phyloP scores from a whole-genome alignment of 1,284 basidiomycete species.

The Moniliophthora roreri region DNA sequence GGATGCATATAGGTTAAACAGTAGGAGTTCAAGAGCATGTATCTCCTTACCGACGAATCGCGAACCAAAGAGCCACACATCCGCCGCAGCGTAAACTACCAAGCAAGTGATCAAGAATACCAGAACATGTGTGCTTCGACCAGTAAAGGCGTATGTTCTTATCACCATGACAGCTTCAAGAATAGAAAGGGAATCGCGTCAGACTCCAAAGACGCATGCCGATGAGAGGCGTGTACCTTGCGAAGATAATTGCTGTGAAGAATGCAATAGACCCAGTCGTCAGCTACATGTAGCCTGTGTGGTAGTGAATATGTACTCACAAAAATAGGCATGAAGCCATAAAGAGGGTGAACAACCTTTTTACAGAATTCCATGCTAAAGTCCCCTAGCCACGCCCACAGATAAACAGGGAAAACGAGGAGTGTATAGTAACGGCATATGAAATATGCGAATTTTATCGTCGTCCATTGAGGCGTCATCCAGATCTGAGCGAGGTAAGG shows the following conservation, averaged over 20 bases:
- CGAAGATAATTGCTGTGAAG: background rate
- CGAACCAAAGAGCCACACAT: slow-evolving; percentile 17
- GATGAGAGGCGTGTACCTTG: background rate
- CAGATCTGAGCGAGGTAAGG: slow-evolving; percentile 20
- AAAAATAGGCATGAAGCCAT: slow-evolving; percentile 18
- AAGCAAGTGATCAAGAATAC: slow-evolving; percentile 14
- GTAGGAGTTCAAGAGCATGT: background rate
- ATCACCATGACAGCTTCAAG: slow-evolving; percentile 25
- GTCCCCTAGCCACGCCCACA: slow-evolving; percentile 23
- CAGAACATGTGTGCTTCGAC: slow-evolving; percentile 18
- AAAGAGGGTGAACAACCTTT: slow-evolving; percentile 18
- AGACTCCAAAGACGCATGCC: background rate
- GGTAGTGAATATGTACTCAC: slow-evolving; percentile 10
- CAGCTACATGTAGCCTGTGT: background rate
- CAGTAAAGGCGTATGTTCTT: slow-evolving; percentile 27
- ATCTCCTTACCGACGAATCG: slow-evolving; percentile 17
- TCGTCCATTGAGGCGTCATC: slow-evolving; percentile 21
- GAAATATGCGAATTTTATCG: slow-evolving; percentile 24
- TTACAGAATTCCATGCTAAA: slow-evolving; percentile 18
- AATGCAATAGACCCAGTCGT: background rate
- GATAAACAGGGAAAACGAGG: slow-evolving; percentile 19
- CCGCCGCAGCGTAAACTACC: slow-evolving; percentile 5
- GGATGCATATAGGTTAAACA: background rate
- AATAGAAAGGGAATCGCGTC: background rate
- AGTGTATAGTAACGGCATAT: slow-evolving; percentile 29